Percentiles rank a stretch among this genome's conserved stretches.
Conservation (phyloP, 768 basidiomycete species). For the Macrolepiota fuliginosa region DNA sequence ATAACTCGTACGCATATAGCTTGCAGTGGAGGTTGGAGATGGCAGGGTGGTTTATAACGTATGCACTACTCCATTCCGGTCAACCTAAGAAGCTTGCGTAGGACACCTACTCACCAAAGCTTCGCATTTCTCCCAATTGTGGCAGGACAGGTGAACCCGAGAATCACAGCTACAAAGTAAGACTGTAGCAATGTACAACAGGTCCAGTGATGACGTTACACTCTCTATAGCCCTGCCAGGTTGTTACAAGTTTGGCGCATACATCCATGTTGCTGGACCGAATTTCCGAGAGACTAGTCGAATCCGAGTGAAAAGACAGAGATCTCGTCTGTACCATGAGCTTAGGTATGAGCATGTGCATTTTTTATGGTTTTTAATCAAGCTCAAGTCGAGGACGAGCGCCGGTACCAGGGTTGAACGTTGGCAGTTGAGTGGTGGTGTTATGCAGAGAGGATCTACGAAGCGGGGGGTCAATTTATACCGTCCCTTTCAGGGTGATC, state of each 20-base stretch:
- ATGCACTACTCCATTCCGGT: constrained; percentile 41
- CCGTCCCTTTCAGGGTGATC: background rate
- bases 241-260: constrained; percentile 74
- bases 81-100: background rate
- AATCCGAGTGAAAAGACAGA: background rate
- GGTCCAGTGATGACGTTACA: constrained; percentile 32
- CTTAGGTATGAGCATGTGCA: background rate
- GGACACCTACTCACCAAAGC: constrained; percentile 44
- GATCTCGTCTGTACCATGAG: background rate
- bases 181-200: background rate
- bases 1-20: constrained; percentile 64
- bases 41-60: constrained; percentile 57
- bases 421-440: background rate
- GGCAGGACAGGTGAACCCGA: constrained; percentile 61
- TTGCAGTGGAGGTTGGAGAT: constrained; percentile 77
- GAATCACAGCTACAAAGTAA: constrained; percentile 44
- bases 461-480: background rate
- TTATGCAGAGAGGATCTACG: background rate
- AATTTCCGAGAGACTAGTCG: background rate
- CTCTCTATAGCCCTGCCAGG: constrained; percentile 62
- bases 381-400: background rate
- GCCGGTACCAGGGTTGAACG: background rate
- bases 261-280: constrained; percentile 29
- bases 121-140: constrained; percentile 73
- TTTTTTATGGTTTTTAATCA: background rate